phyloP scores from a whole-genome alignment of 2,329 filamentous ascomycete species.

The Penicillium sp. region DNA sequence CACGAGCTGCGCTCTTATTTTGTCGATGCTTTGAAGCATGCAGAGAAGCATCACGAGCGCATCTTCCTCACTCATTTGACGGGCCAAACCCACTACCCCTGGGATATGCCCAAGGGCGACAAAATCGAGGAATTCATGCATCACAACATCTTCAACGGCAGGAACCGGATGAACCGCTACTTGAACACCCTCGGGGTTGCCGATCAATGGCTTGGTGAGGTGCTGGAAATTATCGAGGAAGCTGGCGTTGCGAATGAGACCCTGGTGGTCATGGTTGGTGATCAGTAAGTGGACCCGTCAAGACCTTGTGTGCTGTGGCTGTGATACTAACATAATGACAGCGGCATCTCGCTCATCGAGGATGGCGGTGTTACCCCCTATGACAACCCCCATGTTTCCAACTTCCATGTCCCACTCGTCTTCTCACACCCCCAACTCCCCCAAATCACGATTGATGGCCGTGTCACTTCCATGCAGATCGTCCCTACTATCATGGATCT shows the following conservation, averaged over 20 bases:
- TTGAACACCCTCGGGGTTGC: constrained; percentile 24
- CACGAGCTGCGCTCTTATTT: constrained; percentile 25
- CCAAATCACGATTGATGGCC: constrained; percentile 22
- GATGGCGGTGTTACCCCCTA: constrained; percentile 24
- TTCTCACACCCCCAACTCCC: constrained; percentile 27
- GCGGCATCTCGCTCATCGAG: constrained; percentile 22
- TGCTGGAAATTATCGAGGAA: constrained; percentile 20
- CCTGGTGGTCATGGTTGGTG: constrained; percentile 24
- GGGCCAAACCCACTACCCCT: constrained; percentile 30
- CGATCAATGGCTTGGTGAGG: constrained; percentile 26
- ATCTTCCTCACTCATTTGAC: constrained; percentile 31
- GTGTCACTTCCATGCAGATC: constrained; percentile 35
- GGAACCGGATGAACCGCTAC: constrained; percentile 20
- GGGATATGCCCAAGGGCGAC: constrained; percentile 21
- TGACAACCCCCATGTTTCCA: constrained; percentile 25
- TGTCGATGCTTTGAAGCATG: constrained; percentile 22
- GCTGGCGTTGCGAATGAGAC: constrained; percentile 25
- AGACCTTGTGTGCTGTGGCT: not conserved
- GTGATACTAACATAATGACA: not conserved
- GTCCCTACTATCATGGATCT: constrained; percentile 51
- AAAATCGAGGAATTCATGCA: constrained; percentile 23
- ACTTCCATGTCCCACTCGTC: constrained; percentile 24
- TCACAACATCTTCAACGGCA: constrained; percentile 14
- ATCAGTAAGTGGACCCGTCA: constrained; percentile 17
- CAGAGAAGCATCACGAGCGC: constrained; percentile 25